Percentiles rank a stretch among this genome's conserved stretches.
Conservation (phyloP, 2,329 filamentous ascomycete genomes). For the Beauveria bassiana region DNA sequence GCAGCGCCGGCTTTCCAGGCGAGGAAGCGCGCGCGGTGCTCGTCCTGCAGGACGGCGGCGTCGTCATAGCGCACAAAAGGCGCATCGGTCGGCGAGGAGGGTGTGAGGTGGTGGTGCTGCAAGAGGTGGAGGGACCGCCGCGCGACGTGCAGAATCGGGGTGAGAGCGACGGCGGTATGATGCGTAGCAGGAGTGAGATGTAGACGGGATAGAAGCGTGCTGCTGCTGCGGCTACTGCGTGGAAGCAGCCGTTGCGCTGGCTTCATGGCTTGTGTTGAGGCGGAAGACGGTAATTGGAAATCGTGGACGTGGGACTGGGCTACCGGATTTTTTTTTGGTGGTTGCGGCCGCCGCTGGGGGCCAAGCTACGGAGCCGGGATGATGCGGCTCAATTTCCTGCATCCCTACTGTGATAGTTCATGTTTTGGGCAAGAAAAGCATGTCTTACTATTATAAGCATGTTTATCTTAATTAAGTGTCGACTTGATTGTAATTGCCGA, state of each 20-base stretch:
- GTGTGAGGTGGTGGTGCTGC: constrained; percentile 23
- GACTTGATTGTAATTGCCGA: too few species aligned
- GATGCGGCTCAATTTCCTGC: too few species aligned
- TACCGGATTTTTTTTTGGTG: neutral
- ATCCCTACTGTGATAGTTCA: too few species aligned
- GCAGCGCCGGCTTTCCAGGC: constrained; percentile 29
- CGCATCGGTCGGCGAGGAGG: constrained; percentile 11
- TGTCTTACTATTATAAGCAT: too few species aligned
- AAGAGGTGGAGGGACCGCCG: constrained; percentile 16
- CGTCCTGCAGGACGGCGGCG: constrained; percentile 26
- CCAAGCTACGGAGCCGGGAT: too few species aligned
- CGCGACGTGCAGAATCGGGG: neutral
- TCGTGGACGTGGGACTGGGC: neutral
- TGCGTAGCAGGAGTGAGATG: neutral
- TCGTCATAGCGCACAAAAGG: constrained; percentile 24
- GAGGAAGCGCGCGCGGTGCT: constrained; percentile 26
- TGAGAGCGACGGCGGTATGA: neutral
- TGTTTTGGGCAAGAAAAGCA: too few species aligned
- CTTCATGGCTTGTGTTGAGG: neutral
- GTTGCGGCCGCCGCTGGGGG: too few species aligned
- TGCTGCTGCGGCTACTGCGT: neutral
- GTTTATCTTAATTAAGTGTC: too few species aligned
- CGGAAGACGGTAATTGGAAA: neutral
- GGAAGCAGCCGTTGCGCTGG: neutral
- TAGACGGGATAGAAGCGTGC: neutral